Evolutionary conservation across 106 monocot genomes (phyloP).

Genomic region (Acanthochlamys bracteata): DNA sequence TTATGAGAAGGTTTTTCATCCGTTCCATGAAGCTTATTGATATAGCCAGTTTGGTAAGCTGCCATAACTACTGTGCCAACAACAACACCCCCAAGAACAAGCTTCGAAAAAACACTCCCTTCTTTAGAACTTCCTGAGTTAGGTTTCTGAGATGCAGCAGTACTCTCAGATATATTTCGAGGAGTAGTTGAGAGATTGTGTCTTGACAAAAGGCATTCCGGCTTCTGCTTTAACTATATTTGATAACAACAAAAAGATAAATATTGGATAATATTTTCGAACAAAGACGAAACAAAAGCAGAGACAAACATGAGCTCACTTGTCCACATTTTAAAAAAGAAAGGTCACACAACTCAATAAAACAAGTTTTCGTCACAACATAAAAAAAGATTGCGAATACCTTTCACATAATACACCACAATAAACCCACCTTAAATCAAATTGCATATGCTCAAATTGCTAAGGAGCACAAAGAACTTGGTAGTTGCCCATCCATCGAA

Average conservation of each 20-base stretch:
- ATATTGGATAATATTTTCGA: background rate
- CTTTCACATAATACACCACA: too few species aligned
- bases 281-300: background rate
- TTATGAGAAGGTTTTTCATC: conserved; percentile 17
- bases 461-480: too few species aligned
- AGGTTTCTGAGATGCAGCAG: conserved; percentile 23
- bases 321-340: too few species aligned
- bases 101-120: conserved; percentile 22
- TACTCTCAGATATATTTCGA: conserved; percentile 15
- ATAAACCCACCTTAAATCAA: too few species aligned
- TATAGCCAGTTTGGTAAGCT: conserved; percentile 46
- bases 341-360: too few species aligned
- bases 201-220: conserved; percentile 40
- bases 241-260: background rate
- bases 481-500: too few species aligned
- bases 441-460: too few species aligned
- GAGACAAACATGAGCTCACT: too few species aligned
- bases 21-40: conserved; percentile 20
- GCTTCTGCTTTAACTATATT: conserved; percentile 20
- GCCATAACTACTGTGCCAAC: conserved; percentile 35
- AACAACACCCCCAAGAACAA: conserved; percentile 41
- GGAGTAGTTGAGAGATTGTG: conserved; percentile 30
- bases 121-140: conserved; percentile 21
- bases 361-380: too few species aligned
- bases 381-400: too few species aligned